These are phyloP conservation scores for Cryphonectria japonica DNA, from an alignment of 2,329 filamentous ascomycete genomes.

Conservation along the genomic window DNA sequence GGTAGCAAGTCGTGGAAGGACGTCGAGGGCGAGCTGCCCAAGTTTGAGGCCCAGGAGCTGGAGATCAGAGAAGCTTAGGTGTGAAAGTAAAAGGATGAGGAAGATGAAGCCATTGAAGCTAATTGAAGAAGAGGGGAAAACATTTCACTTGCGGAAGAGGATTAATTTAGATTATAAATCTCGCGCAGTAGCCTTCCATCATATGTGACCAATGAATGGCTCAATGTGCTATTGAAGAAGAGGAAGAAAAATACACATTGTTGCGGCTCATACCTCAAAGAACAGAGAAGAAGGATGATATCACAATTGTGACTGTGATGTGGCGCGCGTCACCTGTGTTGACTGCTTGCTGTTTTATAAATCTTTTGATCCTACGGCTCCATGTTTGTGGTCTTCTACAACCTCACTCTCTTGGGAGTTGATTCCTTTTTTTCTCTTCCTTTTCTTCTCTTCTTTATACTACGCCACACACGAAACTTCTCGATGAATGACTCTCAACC, in stretches of 20 bases:
- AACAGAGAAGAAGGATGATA: background rate
- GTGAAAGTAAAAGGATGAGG: background rate
- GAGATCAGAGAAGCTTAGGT: conserved; percentile 40
- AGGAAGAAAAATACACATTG: background rate
- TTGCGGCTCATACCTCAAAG: background rate
- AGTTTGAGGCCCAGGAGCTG: conserved; percentile 78
- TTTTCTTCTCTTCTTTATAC: too few relatives aligned
- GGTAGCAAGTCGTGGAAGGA: conserved; percentile 66
- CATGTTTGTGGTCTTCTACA: too few relatives aligned
- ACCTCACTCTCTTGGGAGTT: too few relatives aligned
- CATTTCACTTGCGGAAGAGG: background rate
- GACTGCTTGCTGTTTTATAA: background rate
- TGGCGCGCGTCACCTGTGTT: background rate
- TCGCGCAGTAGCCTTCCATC: background rate
- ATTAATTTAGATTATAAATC: background rate
- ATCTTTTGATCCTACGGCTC: background rate
- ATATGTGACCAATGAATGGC: background rate
- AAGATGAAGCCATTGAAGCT: background rate
- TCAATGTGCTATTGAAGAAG: too few relatives aligned
- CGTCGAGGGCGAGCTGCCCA: conserved; percentile 76
- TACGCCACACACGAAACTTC: too few relatives aligned
- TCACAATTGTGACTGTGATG: background rate
- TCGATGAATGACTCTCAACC: too few relatives aligned
- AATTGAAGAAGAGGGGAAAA: background rate
- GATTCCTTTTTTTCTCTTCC: too few relatives aligned